Conservation (phyloP, 2,329 filamentous ascomycete genomes). For the Aspergillus nomiae region DNA sequence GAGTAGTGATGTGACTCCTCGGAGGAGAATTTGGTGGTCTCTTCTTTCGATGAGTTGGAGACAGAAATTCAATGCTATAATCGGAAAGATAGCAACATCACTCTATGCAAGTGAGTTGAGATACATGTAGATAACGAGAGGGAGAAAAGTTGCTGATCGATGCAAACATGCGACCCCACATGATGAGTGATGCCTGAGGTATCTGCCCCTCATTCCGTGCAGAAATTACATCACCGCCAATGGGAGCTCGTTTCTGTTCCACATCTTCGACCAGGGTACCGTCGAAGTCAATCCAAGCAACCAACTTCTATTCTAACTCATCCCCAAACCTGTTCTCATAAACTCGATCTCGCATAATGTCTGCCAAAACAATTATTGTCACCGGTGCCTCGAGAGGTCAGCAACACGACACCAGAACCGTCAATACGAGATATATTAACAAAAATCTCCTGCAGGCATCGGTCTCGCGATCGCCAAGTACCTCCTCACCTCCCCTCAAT, state of each 20-base stretch:
- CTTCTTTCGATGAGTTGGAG: neutral
- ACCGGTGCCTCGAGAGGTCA: constrained; percentile 9
- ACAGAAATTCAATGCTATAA: neutral
- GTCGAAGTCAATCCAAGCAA: neutral
- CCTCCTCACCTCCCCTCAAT: constrained; percentile 53
- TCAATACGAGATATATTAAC: constrained; percentile 1
- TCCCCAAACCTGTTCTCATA: neutral
- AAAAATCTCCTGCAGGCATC: constrained; percentile 50
- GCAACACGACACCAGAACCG: neutral
- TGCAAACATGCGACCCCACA: neutral
- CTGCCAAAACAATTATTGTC: constrained; percentile 1
- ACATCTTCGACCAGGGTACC: neutral
- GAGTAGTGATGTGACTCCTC: neutral
- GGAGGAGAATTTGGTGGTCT: neutral
- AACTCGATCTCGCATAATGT: neutral
- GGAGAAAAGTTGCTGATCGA: neutral
- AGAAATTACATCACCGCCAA: constrained; percentile 16
- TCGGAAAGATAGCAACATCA: neutral
- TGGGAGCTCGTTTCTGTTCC: neutral
- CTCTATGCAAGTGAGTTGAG: too few relatives aligned
- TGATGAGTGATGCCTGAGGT: neutral
- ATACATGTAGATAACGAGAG: too few relatives aligned
- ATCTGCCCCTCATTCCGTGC: neutral
- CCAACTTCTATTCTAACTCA: neutral
- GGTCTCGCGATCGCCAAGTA: constrained; percentile 62